A percentile compares a stretch with the other conserved stretches of the same genome.
These are phyloP conservation scores for Scutellospora calospora DNA, from an alignment of 371 early-diverging fungal genomes.

Conservation along the genomic window DNA sequence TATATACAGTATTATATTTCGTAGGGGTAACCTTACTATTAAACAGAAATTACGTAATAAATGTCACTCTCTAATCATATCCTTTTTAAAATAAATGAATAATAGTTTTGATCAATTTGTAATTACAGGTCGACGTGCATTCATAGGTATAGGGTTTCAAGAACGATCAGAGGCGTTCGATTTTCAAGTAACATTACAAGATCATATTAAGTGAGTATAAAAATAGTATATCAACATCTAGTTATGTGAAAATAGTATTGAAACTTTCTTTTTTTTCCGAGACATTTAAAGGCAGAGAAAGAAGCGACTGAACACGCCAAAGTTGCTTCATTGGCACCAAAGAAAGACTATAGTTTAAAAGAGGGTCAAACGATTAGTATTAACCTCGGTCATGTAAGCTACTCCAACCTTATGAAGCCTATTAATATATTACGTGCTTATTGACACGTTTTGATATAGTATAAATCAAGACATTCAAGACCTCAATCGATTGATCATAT, in stretches of 20 bases:
- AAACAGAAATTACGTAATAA: too few species aligned
- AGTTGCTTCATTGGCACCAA: conserved; percentile 60
- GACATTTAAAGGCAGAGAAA: conserved; percentile 69
- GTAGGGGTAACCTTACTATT: too few species aligned
- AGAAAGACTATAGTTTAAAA: conserved; percentile 83
- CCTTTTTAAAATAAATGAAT: too few species aligned
- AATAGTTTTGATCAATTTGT: background rate
- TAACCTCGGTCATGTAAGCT: conserved; percentile 62
- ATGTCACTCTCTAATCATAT: too few species aligned
- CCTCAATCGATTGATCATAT: background rate
- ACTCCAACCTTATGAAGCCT: background rate
- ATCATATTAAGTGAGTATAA: conserved; percentile 68
- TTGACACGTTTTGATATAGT: background rate
- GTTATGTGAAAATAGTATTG: conserved; percentile 6
- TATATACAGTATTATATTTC: too few species aligned
- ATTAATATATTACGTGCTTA: background rate
- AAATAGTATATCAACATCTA: background rate
- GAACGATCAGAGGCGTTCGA: conserved; percentile 92
- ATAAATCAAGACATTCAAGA: background rate
- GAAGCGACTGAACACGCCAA: conserved; percentile 58
- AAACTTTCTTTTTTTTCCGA: conserved; percentile 44
- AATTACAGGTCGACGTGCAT: conserved; percentile 77
- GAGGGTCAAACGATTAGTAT: conserved; percentile 89
- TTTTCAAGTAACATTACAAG: conserved; percentile 92
- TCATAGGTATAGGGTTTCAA: conserved; percentile 89